Evolutionary conservation across 129 eudicot genomes (phyloP), one percentile per base, ranked within the genome.

Genomic region (Cynara cardunculus): DNA sequence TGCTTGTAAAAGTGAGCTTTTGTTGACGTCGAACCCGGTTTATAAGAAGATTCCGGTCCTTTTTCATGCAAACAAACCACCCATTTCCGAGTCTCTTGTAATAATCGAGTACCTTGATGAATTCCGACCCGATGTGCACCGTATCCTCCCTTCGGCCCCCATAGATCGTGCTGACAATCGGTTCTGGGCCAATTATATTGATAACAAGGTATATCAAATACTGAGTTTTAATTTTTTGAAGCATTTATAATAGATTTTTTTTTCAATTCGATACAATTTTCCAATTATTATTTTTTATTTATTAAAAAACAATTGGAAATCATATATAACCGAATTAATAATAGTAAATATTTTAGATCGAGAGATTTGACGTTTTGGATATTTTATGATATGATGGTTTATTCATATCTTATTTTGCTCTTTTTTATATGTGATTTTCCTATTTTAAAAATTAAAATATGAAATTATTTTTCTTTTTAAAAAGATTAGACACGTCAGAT

Each of bases 21-120:
- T 83, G 25, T 46, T 83, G 56, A 78, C 66, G 22, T 83, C 79
- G 7, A 85, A 85, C 37, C 88, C 88, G 46, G 75, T 85, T 70
- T 9, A 80, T 72, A 70, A 80, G 46, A 85, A 76, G 46, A 61
- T 85, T 14, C 85, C 85, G 0, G 82, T 85, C 31, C 76, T 85
- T 13, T 1, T 84, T 7, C 78, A 74, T 27, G 84, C 14, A 59
- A 77, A 84, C 56, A 80, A 74, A 27, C 44, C 79, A 0, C 78
- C 83, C 19, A 41, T 78, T 32, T 59, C 24, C 5, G 86, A 83
- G 83, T 83, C 86, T 14, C 70, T 65, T 65, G 21, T 78, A 35
- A 83, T 78, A 62, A 26, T 83, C 46, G 75, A 83, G 79, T 83
- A 78, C 27, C 73, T 85, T 10, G 85, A 84, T 14, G 87, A 84